Evolutionary conservation across 169 alveolate genomes (phyloP).

Genomic region (Plasmodium chabaudi): DNA sequence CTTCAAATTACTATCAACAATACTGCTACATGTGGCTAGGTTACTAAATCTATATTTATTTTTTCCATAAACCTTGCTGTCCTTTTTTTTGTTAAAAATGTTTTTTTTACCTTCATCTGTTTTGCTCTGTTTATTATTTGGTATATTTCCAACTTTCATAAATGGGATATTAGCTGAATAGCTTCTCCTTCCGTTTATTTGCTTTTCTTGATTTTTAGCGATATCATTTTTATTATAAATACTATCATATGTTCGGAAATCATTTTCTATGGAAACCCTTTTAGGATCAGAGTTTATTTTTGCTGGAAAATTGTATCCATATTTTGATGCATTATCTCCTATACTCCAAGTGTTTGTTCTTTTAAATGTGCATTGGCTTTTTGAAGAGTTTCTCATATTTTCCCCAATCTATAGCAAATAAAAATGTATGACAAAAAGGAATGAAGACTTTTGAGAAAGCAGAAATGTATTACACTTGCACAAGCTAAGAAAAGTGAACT

Average conservation of each 20-base stretch:
- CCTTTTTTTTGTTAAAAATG: constrained; percentile 5
- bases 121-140: constrained; percentile 12
- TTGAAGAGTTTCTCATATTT: background rate
- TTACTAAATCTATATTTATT: constrained; percentile 47
- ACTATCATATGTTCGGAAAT: background rate
- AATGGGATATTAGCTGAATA: constrained; percentile 21
- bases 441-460: background rate
- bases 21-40: constrained; percentile 23
- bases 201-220: background rate
- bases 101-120: background rate
- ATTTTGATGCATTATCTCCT: background rate
- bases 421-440: background rate
- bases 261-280: background rate
- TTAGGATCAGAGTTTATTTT: background rate
- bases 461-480: no score
- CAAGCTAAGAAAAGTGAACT: background rate
- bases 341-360: constrained; percentile 52
- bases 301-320: background rate
- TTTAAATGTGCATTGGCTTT: constrained; percentile 4
- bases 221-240: background rate
- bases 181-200: background rate
- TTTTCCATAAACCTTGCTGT: background rate
- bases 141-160: constrained; percentile 45
- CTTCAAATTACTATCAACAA: constrained; percentile 9
- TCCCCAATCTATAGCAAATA: constrained; percentile 16